These are phyloP conservation scores for Colletotrichum sp. DNA, from an alignment of 2,329 filamentous ascomycete genomes.

Conservation along the genomic window DNA sequence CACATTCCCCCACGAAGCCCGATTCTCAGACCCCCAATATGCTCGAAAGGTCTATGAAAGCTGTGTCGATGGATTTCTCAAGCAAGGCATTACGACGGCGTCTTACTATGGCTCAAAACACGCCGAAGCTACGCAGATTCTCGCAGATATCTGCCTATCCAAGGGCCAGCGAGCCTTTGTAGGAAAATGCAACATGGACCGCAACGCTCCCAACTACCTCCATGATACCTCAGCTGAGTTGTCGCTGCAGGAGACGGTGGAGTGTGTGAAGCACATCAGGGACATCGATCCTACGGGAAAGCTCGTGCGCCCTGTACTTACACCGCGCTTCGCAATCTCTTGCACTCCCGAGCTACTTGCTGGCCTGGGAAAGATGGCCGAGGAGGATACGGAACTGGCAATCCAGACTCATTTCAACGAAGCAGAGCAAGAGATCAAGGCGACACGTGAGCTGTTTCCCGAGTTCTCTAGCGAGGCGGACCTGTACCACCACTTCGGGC, in stretches of 20 bases:
- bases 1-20: constrained; percentile 69
- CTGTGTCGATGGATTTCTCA: constrained; percentile 62
- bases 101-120: constrained; percentile 66
- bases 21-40: constrained; percentile 59
- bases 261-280: constrained; percentile 53
- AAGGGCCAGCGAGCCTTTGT: constrained; percentile 65
- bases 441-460: constrained; percentile 61
- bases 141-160: constrained; percentile 57
- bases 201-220: constrained; percentile 60
- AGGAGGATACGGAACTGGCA: constrained; percentile 50
- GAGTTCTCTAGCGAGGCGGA: constrained; percentile 61
- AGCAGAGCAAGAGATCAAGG: constrained; percentile 62
- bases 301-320: constrained; percentile 57
- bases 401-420: constrained; percentile 75
- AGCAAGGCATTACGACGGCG: constrained; percentile 67
- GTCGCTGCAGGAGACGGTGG: constrained; percentile 54
- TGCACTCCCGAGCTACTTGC: constrained; percentile 59
- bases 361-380: constrained; percentile 60
- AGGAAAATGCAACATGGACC: constrained; percentile 68
- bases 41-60: constrained; percentile 55
- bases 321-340: constrained; percentile 66
- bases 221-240: constrained; percentile 49
- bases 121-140: constrained; percentile 58
- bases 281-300: constrained; percentile 45
- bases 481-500: constrained; percentile 59